Percentiles rank a stretch among this genome's conserved stretches.
Conservation (phyloP, 2,329 filamentous ascomycete species). For the Huntiella abstrusa region DNA sequence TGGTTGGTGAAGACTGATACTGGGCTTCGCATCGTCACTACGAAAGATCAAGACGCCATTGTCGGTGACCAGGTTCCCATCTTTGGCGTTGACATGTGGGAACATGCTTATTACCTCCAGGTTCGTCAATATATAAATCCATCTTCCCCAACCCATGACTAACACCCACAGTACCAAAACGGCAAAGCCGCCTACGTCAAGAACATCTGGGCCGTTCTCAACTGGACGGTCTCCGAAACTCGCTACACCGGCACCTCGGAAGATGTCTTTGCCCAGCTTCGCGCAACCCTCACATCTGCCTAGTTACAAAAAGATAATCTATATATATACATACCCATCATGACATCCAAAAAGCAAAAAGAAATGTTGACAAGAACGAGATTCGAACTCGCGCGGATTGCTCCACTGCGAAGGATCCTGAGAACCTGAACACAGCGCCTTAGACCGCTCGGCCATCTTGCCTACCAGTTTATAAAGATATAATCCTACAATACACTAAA, state of each 20-base stretch:
- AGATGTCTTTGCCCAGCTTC: conserved; percentile 27
- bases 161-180: conserved; percentile 45
- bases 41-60: conserved; percentile 73
- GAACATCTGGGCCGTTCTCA: conserved; percentile 62
- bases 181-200: conserved; percentile 57
- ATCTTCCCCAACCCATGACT: conserved; percentile 8
- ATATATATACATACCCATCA: background rate
- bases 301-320: background rate
- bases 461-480: background rate
- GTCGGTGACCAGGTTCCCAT: conserved; percentile 46
- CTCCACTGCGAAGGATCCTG: conserved; percentile 10
- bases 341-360: background rate
- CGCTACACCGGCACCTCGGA: conserved; percentile 34
- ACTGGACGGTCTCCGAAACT: conserved; percentile 53
- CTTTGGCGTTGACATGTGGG: conserved; percentile 77
- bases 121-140: conserved; percentile 20
- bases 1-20: conserved; percentile 55
- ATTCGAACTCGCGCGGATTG: conserved; percentile 12
- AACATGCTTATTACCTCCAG: conserved; percentile 81
- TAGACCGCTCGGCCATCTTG: conserved; percentile 11
- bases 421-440: conserved; percentile 10
- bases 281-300: conserved; percentile 21
- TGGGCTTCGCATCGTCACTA: conserved; percentile 52
- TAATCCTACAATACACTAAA: no score
- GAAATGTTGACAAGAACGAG: conserved; percentile 19